phyloP scores from a whole-genome alignment of 2,329 filamentous ascomycete species.

The Botrytis medusae region DNA sequence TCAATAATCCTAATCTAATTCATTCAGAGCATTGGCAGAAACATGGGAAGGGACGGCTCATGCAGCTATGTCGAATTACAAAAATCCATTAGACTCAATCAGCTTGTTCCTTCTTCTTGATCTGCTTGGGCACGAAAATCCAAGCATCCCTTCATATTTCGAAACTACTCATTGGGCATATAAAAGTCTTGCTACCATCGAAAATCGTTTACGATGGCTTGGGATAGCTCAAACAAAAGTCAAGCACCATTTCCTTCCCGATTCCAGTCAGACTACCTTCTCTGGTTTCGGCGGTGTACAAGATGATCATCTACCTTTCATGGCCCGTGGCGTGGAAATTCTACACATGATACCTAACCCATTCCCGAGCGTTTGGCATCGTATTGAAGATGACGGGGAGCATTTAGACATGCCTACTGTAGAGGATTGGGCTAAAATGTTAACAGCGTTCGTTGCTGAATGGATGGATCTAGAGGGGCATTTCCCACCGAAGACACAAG shows the following conservation, averaged over 20 bases:
- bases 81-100: conserved; percentile 74
- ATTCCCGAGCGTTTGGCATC: conserved; percentile 88
- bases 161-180: conserved; percentile 93
- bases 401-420: conserved; percentile 79
- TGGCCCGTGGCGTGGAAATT: conserved; percentile 80
- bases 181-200: conserved; percentile 68
- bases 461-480: conserved; percentile 74
- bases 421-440: conserved; percentile 83
- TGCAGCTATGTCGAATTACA: conserved; percentile 70
- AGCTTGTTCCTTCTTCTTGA: conserved; percentile 90
- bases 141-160: conserved; percentile 81
- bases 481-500: conserved; percentile 30
- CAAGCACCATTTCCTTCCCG: conserved; percentile 63
- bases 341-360: conserved; percentile 84
- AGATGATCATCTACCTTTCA: conserved; percentile 92
- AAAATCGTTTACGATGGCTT: conserved; percentile 69
- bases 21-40: conserved; percentile 67
- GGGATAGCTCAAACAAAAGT: conserved; percentile 62
- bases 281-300: conserved; percentile 55
- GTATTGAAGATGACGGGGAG: conserved; percentile 75
- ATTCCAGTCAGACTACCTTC: conserved; percentile 53
- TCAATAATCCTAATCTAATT: conserved; percentile 22
- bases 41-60: conserved; percentile 74
- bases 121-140: conserved; percentile 70
- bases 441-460: conserved; percentile 82